These are phyloP conservation scores for Actinomortierella ambigua DNA, from an alignment of 371 early-diverging fungal species.

Conservation along the genomic window DNA sequence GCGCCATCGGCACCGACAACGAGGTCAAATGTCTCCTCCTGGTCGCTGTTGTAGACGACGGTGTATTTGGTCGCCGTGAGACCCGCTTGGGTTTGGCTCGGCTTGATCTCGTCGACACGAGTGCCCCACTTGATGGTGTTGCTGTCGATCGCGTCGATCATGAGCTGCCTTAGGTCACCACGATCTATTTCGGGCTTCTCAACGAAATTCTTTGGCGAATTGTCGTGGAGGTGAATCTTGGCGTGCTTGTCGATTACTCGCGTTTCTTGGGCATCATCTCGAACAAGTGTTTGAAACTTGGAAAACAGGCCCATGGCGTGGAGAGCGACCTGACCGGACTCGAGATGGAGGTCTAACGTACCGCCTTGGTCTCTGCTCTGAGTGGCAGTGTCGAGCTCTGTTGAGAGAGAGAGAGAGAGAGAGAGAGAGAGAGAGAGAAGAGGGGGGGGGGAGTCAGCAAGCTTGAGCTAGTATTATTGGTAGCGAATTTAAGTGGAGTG, in stretches of 20 bases:
- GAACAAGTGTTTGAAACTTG: conserved; percentile 25
- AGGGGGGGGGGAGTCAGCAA: too few species aligned
- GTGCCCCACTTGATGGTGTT: conserved; percentile 14
- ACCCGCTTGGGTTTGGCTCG: conserved; percentile 10
- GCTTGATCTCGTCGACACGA: conserved; percentile 10
- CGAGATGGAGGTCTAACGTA: conserved; percentile 48
- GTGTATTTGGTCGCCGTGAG: conserved; percentile 16
- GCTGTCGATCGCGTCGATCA: conserved; percentile 11
- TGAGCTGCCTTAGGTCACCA: conserved; percentile 1
- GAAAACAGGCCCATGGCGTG: conserved; percentile 29
- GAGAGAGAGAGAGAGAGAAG: conserved; percentile 3
- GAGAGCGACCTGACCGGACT: conserved; percentile 50
- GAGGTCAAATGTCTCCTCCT: conserved; percentile 31
- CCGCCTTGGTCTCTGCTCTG: conserved; percentile 48
- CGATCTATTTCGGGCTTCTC: background rate
- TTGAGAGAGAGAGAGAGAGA: conserved; percentile 5
- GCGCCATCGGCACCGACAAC: conserved; percentile 58
- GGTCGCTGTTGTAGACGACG: conserved; percentile 22
- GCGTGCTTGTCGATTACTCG: conserved; percentile 27
- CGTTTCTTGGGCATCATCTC: conserved; percentile 35
- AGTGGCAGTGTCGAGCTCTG: conserved; percentile 40
- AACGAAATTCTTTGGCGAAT: conserved; percentile 9
- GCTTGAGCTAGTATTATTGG: too few species aligned
- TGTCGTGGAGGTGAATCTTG: conserved; percentile 8
- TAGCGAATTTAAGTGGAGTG: too few species aligned